Conservation (phyloP, 306 rosid species). For the Dryas octopetala region DNA sequence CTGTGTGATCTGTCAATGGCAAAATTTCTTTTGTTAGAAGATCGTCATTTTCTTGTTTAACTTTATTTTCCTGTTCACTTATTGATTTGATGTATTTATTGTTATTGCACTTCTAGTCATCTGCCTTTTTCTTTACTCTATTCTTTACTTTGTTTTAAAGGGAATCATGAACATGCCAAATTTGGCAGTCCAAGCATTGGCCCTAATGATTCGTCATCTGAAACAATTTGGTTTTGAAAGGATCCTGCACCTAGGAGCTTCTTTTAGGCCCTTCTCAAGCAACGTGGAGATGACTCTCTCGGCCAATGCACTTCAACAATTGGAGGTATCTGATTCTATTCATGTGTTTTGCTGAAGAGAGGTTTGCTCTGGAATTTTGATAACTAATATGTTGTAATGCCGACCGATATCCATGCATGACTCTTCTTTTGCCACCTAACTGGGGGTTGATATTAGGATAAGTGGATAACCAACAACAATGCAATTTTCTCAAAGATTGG, state of each 20-base stretch:
- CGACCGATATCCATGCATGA: background rate
- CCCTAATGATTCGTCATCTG: slow-evolving; percentile 71
- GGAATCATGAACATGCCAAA: slow-evolving; percentile 77
- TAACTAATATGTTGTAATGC: slow-evolving; percentile 11
- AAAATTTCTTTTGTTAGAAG: background rate
- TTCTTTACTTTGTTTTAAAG: slow-evolving; percentile 37
- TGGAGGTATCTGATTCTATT: slow-evolving; percentile 60
- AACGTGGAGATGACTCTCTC: slow-evolving; percentile 81
- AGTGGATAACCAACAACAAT: background rate
- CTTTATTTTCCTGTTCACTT: slow-evolving; percentile 7
- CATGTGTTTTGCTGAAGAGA: background rate
- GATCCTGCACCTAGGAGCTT: slow-evolving; percentile 59
- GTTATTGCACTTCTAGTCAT: slow-evolving; percentile 16
- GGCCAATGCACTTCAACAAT: slow-evolving; percentile 83
- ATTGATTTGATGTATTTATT: slow-evolving; percentile 13
- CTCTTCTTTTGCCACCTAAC: background rate
- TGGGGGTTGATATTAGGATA: slow-evolving; percentile 6
- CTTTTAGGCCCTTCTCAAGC: slow-evolving; percentile 80
- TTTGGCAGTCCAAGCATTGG: slow-evolving; percentile 80
- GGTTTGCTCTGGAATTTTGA: slow-evolving; percentile 18
- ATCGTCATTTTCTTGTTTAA: background rate
- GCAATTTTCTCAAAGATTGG: background rate
- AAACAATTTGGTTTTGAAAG: slow-evolving; percentile 89
- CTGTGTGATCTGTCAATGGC: background rate
- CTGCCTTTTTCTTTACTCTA: slow-evolving; percentile 17